phyloP scores from a whole-genome alignment of 1,139 yeast genomes.

The Debaryomyces fabryi region DNA sequence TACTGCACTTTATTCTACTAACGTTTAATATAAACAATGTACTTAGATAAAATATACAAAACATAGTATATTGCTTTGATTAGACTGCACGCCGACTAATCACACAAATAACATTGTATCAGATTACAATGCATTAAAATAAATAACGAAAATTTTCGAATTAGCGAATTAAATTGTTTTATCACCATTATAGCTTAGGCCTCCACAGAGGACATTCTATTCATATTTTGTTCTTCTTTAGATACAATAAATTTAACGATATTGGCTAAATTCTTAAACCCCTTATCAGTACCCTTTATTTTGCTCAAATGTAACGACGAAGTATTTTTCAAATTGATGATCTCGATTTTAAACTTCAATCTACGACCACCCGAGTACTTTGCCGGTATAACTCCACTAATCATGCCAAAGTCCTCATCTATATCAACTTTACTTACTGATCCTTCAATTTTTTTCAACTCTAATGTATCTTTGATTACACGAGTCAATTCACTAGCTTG shows the following conservation, averaged over 20 bases:
- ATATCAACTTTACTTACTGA: constrained; percentile 45
- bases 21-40: background rate
- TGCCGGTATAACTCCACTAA: constrained; percentile 52
- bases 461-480: constrained; percentile 44
- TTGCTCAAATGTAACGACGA: constrained; percentile 59
- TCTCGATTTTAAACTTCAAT: constrained; percentile 49
- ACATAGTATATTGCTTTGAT: background rate
- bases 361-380: constrained; percentile 54
- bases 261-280: constrained; percentile 56
- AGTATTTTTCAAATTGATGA: constrained; percentile 40
- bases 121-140: background rate
- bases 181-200: background rate
- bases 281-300: constrained; percentile 68
- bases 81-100: background rate
- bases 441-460: constrained; percentile 55
- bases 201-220: constrained; percentile 17
- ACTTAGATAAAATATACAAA: background rate
- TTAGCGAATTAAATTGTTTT: background rate
- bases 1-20: background rate
- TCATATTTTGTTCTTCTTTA: constrained; percentile 36
- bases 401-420: constrained; percentile 47
- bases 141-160: constrained; percentile 1
- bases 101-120: background rate
- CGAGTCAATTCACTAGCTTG: constrained; percentile 34
- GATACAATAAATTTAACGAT: constrained; percentile 47